Evolutionary conservation across 768 basidiomycete species (phyloP), one percentile per base, ranked within the genome.

Genomic region (Mycena venus): DNA sequence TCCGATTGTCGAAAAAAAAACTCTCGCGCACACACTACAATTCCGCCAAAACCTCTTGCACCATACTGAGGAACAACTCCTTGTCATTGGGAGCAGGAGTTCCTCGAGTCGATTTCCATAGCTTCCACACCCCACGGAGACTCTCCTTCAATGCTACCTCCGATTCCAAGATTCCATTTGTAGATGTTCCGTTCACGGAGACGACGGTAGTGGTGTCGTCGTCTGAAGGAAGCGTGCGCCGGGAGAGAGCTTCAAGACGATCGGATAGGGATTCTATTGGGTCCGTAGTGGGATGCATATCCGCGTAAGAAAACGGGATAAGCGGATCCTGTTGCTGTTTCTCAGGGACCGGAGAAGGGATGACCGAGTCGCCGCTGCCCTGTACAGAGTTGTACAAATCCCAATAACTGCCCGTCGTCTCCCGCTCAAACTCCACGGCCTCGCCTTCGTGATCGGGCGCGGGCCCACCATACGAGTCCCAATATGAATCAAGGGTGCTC

Each of bases 401-500:
- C 90, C 90, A 91, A 73, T 91, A 91, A 40, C 80, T 80, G 1
- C 78, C 78, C 78, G 31, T 75, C 71, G 58, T 67, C 44, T 81
- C 84, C 72, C 72, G 44, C 53, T 75, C 63, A 25, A 63, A 62
- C 74, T 75, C 70, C 62, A 42, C 68, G 70, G 62, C 36, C 47
- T 74, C 71, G 70, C 76, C 74, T 61, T 80, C 81, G 59, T 72
- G 72, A 56, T 84, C 85, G 12, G 79, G 77, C 47, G 83, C 85
- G 23, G 79, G 77, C 14, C 83, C 82, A 23, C 86, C 89, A 74
- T 94, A 94, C 14, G 91, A 87, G 75, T 91, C 86, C 94, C 94
- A 95, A 79, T 94, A 95, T 10, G 88, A 84, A 78, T 91, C 88
- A 25, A 91, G 89, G 32, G 91, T 88, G 44, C 84, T 83, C 19